Percentiles rank a stretch among this genome's conserved stretches.
These are phyloP conservation scores for Dryas integrifolia DNA, from an alignment of 331 rosid species.

Conservation along the genomic window DNA sequence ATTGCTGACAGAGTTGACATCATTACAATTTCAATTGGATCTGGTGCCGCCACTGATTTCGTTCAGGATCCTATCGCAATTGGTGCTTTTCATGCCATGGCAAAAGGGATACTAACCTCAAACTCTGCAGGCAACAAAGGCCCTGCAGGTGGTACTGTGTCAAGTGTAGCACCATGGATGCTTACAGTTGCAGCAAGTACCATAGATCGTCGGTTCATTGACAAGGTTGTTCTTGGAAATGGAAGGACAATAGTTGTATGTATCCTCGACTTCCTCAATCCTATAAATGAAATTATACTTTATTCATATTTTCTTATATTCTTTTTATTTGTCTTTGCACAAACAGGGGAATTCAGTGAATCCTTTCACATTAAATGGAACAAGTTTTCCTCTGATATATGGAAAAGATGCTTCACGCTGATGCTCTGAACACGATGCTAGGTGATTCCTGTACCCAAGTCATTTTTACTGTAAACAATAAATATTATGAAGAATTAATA, in stretches of 20 bases:
- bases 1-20: constrained; percentile 53
- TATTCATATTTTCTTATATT: too few relatives aligned
- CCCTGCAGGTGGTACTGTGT: background rate
- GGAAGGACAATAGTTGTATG: too few relatives aligned
- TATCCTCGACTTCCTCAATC: too few relatives aligned
- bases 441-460: background rate
- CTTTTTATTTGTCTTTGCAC: too few relatives aligned
- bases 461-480: background rate
- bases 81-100: constrained; percentile 52
- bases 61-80: constrained; percentile 17
- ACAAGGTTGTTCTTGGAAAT: too few relatives aligned
- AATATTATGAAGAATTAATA: background rate
- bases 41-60: background rate
- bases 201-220: too few relatives aligned
- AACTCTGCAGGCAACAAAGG: constrained; percentile 43
- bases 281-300: too few relatives aligned
- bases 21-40: constrained; percentile 27
- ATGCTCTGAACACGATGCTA: background rate
- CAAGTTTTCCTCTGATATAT: too few relatives aligned
- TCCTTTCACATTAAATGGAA: too few relatives aligned
- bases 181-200: too few relatives aligned
- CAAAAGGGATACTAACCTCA: constrained; percentile 40
- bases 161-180: too few relatives aligned
- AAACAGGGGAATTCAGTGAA: too few relatives aligned
- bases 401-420: background rate